Base-by-base conservation (phyloP, 2,329 filamentous ascomycete genomes). In the Cordyceps javanica region DNA sequence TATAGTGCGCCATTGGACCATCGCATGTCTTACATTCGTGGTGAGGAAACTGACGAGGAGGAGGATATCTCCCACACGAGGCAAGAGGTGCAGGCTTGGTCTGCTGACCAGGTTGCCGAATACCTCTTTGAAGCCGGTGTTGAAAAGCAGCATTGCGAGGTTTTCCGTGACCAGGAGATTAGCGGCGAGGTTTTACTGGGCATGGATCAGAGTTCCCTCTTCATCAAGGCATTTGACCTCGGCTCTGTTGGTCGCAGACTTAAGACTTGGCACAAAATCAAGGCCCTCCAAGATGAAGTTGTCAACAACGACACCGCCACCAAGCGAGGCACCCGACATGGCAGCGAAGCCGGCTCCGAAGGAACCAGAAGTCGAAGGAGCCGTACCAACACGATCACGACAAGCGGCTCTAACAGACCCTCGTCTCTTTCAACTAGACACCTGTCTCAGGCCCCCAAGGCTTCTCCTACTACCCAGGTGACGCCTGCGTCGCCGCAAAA, bases 201-300 rank as follows among this genome's bases (percentile, higher is more conserved):
- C 55, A 96, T 97, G 90, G 91, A 97, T 66, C 93, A 97, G 74
- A 90, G 90, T 58, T 95, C 94, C 39, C 80, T 97, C 16, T 96
- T 97, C 70, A 87, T 97, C 76, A 96, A 96, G 69, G 92, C 94
- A 48, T 96, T 97, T 65, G 90, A 97, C 64, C 80, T 97, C 63
- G 93, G 93, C 19, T 90, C 92, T 3, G 92, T 97, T 64, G 93
- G 93, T 9, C 83, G 90, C 58, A 83, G 93, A 60, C 75, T 97
- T 61, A 95, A 95, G 71, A 96, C 92, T 2, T 97, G 93, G 93
- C 91, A 97, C 72, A 96, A 94, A 73, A 92, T 97, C 71, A 96
- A 96, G 72, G 79, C 85, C 3, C 80, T 97, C 62, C 93, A 97
- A 69, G 90, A 96, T 66, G 91, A 97, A 70, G 86, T 94, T 42